A percentile compares a stretch with the other conserved stretches of the same genome.
phyloP scores from a whole-genome alignment of 306 rosid species.

The Dalbergia cochinchinensis region DNA sequence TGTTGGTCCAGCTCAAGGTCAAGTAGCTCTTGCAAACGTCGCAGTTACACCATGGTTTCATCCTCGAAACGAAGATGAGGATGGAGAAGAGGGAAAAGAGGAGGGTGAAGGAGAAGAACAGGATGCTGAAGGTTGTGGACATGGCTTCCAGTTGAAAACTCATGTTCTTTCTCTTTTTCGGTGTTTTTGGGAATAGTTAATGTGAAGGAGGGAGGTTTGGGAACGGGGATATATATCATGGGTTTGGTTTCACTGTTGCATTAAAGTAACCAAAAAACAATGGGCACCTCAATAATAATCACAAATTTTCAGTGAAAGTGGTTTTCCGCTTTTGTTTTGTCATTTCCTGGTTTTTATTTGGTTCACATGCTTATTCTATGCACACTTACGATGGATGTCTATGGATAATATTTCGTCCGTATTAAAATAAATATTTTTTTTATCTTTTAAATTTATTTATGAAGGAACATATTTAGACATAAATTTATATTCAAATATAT shows the following conservation, averaged over 20 bases:
- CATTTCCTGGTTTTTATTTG: not conserved
- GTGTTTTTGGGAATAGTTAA: not conserved
- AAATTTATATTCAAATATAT: too few relatives aligned
- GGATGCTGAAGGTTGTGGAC: conserved; percentile 39
- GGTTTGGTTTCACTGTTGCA: not conserved
- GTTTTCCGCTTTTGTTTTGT: too few relatives aligned
- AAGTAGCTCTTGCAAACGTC: conserved; percentile 61
- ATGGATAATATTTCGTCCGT: not conserved
- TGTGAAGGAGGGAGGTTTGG: not conserved
- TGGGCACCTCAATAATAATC: not conserved
- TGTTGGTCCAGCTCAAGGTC: conserved; percentile 50
- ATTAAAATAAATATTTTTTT: too few relatives aligned
- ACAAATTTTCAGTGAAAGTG: not conserved
- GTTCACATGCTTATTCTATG: not conserved
- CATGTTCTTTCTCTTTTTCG: not conserved
- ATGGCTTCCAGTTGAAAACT: conserved; percentile 49
- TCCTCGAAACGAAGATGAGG: conserved; percentile 60
- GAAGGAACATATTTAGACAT: too few relatives aligned
- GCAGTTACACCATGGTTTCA: conserved; percentile 87
- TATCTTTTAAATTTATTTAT: too few relatives aligned
- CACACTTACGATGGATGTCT: too few relatives aligned
- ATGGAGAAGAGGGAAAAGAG: conserved; percentile 66
- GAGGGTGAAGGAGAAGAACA: conserved; percentile 75
- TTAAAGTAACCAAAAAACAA: not conserved
- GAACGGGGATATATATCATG: conserved; percentile 48